A percentile compares a stretch with the other conserved stretches of the same genome.
Conservation (phyloP, 805 yeast species). For the Metschnikowia orientalis region DNA sequence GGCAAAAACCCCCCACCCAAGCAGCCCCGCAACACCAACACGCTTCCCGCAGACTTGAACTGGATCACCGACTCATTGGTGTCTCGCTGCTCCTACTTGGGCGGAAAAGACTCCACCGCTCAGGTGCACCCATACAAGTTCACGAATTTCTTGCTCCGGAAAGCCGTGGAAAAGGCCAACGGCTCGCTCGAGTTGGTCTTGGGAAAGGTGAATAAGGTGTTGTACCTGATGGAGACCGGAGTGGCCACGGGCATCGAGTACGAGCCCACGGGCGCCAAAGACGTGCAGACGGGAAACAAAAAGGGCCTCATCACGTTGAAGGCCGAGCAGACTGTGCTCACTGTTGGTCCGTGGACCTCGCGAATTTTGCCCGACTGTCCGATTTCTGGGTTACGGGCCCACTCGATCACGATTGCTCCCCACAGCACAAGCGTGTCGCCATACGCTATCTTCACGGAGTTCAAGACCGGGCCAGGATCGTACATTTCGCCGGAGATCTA, state of each 20-base stretch:
- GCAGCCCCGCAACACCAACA: slow-evolving; percentile 31
- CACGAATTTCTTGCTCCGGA: slow-evolving; percentile 75
- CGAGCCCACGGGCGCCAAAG: slow-evolving; percentile 39
- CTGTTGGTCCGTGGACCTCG: slow-evolving; percentile 97
- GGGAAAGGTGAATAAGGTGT: slow-evolving; percentile 75
- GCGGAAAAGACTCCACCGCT: slow-evolving; percentile 85
- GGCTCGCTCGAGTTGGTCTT: slow-evolving; percentile 80
- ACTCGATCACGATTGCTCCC: slow-evolving; percentile 88
- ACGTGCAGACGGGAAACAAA: slow-evolving; percentile 21
- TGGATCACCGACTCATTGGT: slow-evolving; percentile 72
- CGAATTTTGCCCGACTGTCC: slow-evolving; percentile 89
- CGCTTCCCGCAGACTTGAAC: slow-evolving; percentile 58
- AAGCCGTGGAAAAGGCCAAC: slow-evolving; percentile 62
- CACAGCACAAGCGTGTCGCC: slow-evolving; percentile 75
- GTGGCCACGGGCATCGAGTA: slow-evolving; percentile 72
- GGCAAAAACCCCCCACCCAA: slow-evolving; percentile 29
- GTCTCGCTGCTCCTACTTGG: slow-evolving; percentile 71
- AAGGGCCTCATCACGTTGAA: slow-evolving; percentile 42
- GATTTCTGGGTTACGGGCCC: slow-evolving; percentile 89
- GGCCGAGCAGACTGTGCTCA: slow-evolving; percentile 76
- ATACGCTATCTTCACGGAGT: slow-evolving; percentile 89
- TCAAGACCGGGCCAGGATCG: slow-evolving; percentile 60
- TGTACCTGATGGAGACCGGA: slow-evolving; percentile 58
- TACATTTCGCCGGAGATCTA: slow-evolving; percentile 91
- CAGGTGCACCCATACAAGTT: slow-evolving; percentile 95